These are phyloP conservation scores for Rutidosis leptorrhynchoides DNA, from an alignment of 129 eudicot genomes.

Conservation along the genomic window DNA sequence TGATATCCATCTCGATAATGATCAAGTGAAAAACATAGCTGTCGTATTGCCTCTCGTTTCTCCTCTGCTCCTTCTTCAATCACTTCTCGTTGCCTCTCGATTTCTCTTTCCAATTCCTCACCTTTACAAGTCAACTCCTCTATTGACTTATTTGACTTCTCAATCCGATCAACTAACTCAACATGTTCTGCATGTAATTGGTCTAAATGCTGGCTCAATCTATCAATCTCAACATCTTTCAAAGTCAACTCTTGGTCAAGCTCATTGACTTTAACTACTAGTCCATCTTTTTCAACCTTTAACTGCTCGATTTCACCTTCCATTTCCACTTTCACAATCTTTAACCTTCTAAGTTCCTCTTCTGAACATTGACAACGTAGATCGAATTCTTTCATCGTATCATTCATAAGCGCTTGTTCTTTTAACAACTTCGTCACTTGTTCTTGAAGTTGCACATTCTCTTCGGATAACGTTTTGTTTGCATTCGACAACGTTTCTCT, in stretches of 20 bases:
- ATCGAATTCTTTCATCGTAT: slow-evolving; percentile 69
- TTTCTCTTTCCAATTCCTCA: slow-evolving; percentile 46
- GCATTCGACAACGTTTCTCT: slow-evolving; percentile 65
- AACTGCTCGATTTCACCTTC: slow-evolving; percentile 55
- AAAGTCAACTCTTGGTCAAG: slow-evolving; percentile 28
- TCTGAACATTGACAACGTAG: slow-evolving; percentile 59
- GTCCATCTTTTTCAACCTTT: slow-evolving; percentile 35
- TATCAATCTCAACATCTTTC: slow-evolving; percentile 38
- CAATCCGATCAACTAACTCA: slow-evolving; percentile 43
- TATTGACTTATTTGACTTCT: slow-evolving; percentile 34
- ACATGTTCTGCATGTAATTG: slow-evolving; percentile 54
- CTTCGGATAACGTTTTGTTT: slow-evolving; percentile 66
- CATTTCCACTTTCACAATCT: slow-evolving; percentile 42
- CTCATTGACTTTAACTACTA: slow-evolving; percentile 24
- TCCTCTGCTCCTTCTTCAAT: slow-evolving; percentile 75
- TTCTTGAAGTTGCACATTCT: slow-evolving; percentile 54
- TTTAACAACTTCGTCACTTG: slow-evolving; percentile 53
- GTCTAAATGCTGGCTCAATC: slow-evolving; percentile 49
- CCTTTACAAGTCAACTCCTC: slow-evolving; percentile 42
- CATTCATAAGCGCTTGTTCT: slow-evolving; percentile 55
- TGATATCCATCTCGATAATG: slow-evolving; percentile 68
- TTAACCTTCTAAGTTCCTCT: slow-evolving; percentile 54
- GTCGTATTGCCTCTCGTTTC: slow-evolving; percentile 86
- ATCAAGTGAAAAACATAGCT: slow-evolving; percentile 80
- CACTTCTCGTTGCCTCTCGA: slow-evolving; percentile 42